These are phyloP conservation scores for Tetrahymena elliotti DNA, from an alignment of 73 alveolate genomes.

Conservation along the genomic window DNA sequence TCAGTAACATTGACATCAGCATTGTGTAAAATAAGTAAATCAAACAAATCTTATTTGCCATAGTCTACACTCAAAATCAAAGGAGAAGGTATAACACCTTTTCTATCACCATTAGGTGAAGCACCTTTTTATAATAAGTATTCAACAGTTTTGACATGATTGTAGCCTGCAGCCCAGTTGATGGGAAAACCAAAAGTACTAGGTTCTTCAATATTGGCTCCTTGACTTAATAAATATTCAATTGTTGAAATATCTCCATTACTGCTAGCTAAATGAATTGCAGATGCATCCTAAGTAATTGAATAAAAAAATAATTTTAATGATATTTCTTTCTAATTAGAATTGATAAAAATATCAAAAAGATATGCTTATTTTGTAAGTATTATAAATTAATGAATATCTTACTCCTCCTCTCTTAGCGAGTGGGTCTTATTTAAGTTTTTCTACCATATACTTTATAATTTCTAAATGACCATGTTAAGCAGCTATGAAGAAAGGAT, in stretches of 20 bases:
- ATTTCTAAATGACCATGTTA: conserved; percentile 8
- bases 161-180: conserved; percentile 19
- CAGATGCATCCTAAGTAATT: not conserved
- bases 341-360: too few relatives aligned
- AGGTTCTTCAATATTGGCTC: conserved; percentile 18
- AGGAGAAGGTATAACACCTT: conserved; percentile 7
- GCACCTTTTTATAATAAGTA: conserved; percentile 20
- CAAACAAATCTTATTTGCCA: conserved; percentile 15
- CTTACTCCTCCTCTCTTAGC: conserved; percentile 5
- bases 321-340: not conserved
- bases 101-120: conserved; percentile 2
- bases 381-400: conserved; percentile 2
- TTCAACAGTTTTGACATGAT: not conserved
- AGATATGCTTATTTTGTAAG: not conserved
- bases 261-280: not conserved
- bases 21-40: not conserved
- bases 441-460: not conserved
- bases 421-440: conserved; percentile 5
- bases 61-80: conserved; percentile 6
- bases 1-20: conserved; percentile 18
- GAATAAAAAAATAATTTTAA: not conserved
- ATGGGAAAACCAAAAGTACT: conserved; percentile 27
- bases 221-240: not conserved
- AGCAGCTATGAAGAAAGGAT: conserved; percentile 31
- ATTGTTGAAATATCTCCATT: conserved; percentile 1